phyloP scores from a whole-genome alignment of 352 stramenopile species.

The Phytophthora ohioensis region DNA sequence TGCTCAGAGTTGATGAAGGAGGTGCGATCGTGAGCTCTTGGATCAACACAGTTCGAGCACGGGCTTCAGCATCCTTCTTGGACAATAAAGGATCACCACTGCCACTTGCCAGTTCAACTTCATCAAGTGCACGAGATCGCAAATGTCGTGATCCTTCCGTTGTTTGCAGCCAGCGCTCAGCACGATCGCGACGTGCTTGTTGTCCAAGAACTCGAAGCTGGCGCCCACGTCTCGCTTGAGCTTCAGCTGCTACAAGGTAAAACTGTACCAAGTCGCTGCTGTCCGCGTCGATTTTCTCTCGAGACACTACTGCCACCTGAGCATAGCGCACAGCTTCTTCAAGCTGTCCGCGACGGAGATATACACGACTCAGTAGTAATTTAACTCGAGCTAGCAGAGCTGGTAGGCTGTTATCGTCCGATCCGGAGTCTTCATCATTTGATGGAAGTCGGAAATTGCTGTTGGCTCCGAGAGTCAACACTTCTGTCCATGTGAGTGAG shows the following conservation, averaged over 20 bases:
- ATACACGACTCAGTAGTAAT: constrained; percentile 63
- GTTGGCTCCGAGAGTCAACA: constrained; percentile 27
- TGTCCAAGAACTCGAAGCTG: constrained; percentile 55
- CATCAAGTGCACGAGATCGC: constrained; percentile 52
- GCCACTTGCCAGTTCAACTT: constrained; percentile 34
- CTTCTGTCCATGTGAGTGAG: constrained; percentile 38
- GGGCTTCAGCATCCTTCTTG: constrained; percentile 66
- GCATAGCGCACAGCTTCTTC: constrained; percentile 62
- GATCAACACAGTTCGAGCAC: constrained; percentile 46
- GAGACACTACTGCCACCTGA: constrained; percentile 54
- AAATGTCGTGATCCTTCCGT: constrained; percentile 55
- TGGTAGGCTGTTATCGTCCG: constrained; percentile 20
- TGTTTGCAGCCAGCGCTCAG: constrained; percentile 61
- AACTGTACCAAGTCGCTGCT: constrained; percentile 49
- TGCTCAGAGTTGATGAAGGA: constrained; percentile 15
- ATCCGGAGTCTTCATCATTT: constrained; percentile 26
- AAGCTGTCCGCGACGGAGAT: constrained; percentile 59
- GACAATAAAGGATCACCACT: constrained; percentile 34
- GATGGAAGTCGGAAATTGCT: constrained; percentile 21
- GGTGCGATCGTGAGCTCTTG: constrained; percentile 49
- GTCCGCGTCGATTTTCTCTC: constrained; percentile 49
- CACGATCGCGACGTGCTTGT: constrained; percentile 52
- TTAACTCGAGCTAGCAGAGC: constrained; percentile 53
- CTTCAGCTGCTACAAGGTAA: constrained; percentile 67
- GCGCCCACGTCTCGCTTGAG: constrained; percentile 60